Conservation (phyloP, 2,329 filamentous ascomycete species). For the Aspergillus pseudoglaucus region DNA sequence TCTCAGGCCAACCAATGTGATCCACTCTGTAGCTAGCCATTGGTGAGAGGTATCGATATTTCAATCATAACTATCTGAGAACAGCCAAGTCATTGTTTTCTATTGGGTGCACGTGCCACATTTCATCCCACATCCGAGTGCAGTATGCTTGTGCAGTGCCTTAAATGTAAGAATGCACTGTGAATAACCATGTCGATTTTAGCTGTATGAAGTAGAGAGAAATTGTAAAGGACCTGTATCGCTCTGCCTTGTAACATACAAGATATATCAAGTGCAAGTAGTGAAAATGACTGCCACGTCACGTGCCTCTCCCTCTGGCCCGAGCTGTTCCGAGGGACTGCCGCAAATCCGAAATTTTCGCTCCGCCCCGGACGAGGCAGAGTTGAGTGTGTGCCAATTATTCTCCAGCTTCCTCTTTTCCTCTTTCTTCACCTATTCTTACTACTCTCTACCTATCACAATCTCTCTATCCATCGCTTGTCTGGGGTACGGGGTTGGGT, state of each 20-base stretch:
- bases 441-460: conserved; percentile 2
- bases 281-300: background rate
- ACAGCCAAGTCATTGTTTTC: no score
- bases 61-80: no score
- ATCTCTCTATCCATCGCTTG: conserved; percentile 8
- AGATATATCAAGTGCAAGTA: background rate
- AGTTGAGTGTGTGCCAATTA: background rate
- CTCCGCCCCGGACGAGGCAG: conserved; percentile 4
- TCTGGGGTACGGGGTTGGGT: conserved; percentile 32
- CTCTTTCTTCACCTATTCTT: conserved; percentile 11
- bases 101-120: no score
- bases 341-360: conserved; percentile 40
- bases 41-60: no score
- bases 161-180: no score
- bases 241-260: background rate
- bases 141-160: no score
- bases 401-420: conserved; percentile 22
- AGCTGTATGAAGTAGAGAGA: no score
- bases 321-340: conserved; percentile 36
- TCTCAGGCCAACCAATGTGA: no score
- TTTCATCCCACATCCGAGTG: no score
- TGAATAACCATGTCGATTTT: no score
- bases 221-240: background rate
- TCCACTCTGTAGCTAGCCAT: no score
- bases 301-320: conserved; percentile 19